Evolutionary conservation across 768 basidiomycete genomes (phyloP), one percentile per base, ranked within the genome.

Genomic region (Russula lepida): DNA sequence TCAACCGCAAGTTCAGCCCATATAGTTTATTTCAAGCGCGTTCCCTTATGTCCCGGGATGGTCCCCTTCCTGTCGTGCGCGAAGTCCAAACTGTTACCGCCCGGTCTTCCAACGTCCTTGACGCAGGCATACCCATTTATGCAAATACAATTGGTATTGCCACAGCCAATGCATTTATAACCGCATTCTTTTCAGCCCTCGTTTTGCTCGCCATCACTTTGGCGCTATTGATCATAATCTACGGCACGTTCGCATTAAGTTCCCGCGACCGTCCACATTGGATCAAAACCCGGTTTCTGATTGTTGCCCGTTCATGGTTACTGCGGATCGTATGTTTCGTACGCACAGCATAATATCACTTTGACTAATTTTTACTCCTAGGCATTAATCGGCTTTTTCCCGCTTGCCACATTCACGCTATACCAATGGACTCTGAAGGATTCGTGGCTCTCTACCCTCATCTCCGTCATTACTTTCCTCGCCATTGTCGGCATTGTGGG

Each of bases 351-450:
- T 46, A 59, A 33, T 4, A 33, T 6, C 11, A 25, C 6, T 25
- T 41, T 52, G 27, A n/a, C 48, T 2, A 56, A 51, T 17, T 46
- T 56, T 15, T 62, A 88, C 6, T 30, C 25, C 3, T 47, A 66
- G 85, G 82, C 78, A 17, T 72, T 93, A n/a, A 72, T 90, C 48
- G 73, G 78, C 27, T 76, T 84, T 65, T 75, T 82, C 53, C 95
- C 95, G 9, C 74, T 92, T 60, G 72, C 84, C 63, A 81, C 88
- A 63, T 91, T 97, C 66, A 77, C 83, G 8, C 81, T 97, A 69
- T 93, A 87, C 71, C 94, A 98, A 71, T 98, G 94, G 91, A 90
- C 89, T 0, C 76, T 94, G 64, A 75, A 82, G 60, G 93, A 98
- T 72, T 94, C 93, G 0, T 92, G 91, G 86, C 78, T 95, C 2